Evolutionary conservation across 257 asterid genomes (phyloP).

Genomic region (Solanum chiquidenum): DNA sequence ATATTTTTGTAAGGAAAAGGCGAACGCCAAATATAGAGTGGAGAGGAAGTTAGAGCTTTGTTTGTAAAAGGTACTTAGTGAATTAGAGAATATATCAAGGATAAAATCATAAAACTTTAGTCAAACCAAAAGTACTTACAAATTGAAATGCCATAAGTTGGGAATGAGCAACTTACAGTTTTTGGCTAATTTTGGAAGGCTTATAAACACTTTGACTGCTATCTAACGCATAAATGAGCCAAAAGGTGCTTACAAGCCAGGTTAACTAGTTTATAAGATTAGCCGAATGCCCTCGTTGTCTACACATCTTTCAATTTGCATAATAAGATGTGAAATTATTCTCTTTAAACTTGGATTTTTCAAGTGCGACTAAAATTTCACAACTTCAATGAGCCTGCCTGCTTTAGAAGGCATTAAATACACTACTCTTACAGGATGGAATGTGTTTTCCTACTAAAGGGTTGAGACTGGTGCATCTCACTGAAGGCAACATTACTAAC

Average conservation of each 20-base stretch:
- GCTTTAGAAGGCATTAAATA: background rate
- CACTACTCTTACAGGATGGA: background rate
- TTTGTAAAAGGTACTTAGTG: background rate
- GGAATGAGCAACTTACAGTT: background rate
- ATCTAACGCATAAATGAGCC: background rate
- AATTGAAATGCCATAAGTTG: background rate
- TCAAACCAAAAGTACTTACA: background rate
- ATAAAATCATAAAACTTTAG: background rate
- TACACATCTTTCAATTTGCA: background rate
- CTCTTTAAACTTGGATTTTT: background rate
- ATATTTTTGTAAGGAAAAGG: background rate
- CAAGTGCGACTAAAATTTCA: background rate
- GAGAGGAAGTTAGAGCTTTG: background rate
- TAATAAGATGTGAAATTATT: background rate
- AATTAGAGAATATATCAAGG: background rate
- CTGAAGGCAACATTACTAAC: background rate
- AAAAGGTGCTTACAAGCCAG: background rate
- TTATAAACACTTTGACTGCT: background rate
- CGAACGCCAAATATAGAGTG: background rate
- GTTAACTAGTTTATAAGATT: background rate
- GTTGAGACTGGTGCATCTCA: background rate
- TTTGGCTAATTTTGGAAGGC: background rate
- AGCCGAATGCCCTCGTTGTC: background rate
- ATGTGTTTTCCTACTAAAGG: background rate
- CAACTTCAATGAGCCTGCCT: background rate